Base-by-base conservation (phyloP, 352 stramenopile genomes). In the Globisporangium iwayamae region DNA sequence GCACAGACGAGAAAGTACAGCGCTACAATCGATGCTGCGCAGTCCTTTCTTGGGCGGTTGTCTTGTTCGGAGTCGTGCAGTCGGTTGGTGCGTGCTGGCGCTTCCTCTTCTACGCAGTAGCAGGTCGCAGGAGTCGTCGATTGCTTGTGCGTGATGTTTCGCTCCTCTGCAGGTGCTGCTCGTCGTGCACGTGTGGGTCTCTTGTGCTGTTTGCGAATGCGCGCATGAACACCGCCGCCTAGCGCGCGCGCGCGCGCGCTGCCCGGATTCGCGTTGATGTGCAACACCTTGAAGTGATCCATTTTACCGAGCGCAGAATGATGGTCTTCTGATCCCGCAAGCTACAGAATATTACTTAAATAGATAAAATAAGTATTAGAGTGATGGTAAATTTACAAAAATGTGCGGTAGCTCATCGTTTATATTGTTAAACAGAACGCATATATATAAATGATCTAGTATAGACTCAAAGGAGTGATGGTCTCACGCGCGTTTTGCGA, bases 1-100 rank as follows among this genome's bases (percentile, higher is more conserved):
- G 4, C 8, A 8, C 18, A 28, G 28, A 4, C 28, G 63, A 68
- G 63, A 68, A 68, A 68, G 63, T 68, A 39, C 63, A 46, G 39
- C 25, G 20, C 56, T 62, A 18, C 56, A 55, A 32, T 16, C n/a
- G 11, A 4, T 14, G 14, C 7, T 4, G 16, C 13, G 56, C 2
- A 16, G 39, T 41, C 56, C 13, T 62, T 62, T 62, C 43, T 54
- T 43, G 28, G 25, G 20, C n/a, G 14, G 14, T 32, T 43, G 56
- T 20, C 30, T 39, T 51, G 38, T 16, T 43, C 30, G 28, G 28
- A 41, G 25, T 50, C 18, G 20, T 46, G 32, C 38, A 30, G 20
- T 36, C 54, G 36, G 10, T n/a, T 14, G 18, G 34, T 60, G 36
- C 32, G 13, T 43, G 8, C 30, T 43, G 16, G 5, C 18, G 10